Evolutionary conservation across 2,329 filamentous ascomycete genomes (phyloP).

Genomic region (Hymenoscyphus occultus): DNA sequence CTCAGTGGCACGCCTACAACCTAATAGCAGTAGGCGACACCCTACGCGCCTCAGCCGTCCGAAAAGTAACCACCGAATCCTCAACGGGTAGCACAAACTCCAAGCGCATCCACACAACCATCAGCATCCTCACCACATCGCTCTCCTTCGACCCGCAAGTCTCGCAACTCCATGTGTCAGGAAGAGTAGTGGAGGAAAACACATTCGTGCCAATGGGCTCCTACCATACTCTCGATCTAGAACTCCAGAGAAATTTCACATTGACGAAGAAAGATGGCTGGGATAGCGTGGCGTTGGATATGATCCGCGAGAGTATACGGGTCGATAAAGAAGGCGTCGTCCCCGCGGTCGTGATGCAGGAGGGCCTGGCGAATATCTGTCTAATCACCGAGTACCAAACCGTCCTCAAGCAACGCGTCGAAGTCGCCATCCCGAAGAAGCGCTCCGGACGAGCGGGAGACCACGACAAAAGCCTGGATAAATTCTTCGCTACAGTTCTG

Average conservation of each 20-base stretch:
- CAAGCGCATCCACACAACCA: conserved; percentile 60
- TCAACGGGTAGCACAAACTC: conserved; percentile 59
- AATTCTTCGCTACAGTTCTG: conserved; percentile 76
- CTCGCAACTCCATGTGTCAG: conserved; percentile 65
- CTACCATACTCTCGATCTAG: conserved; percentile 75
- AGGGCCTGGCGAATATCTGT: conserved; percentile 79
- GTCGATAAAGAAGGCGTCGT: conserved; percentile 77
- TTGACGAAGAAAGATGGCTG: conserved; percentile 82
- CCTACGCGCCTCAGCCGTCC: conserved; percentile 63
- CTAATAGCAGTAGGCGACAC: conserved; percentile 64
- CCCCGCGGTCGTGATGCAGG: conserved; percentile 91
- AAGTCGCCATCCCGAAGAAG: conserved; percentile 66
- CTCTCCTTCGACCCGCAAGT: conserved; percentile 69
- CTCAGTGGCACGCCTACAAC: conserved; percentile 72
- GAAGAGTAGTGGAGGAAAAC: conserved; percentile 63
- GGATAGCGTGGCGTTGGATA: conserved; percentile 83
- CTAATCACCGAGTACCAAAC: conserved; percentile 79
- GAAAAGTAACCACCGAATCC: conserved; percentile 58
- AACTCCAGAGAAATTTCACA: conserved; percentile 83
- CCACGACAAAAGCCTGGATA: conserved; percentile 67
- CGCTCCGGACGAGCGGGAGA: conserved; percentile 57
- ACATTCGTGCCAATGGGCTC: conserved; percentile 64
- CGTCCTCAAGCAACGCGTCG: conserved; percentile 67
- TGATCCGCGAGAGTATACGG: conserved; percentile 74
- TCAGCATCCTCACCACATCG: conserved; percentile 62